Evolutionary conservation across 1,284 basidiomycete genomes (phyloP).

Genomic region (Coniferiporia sulphurascens): DNA sequence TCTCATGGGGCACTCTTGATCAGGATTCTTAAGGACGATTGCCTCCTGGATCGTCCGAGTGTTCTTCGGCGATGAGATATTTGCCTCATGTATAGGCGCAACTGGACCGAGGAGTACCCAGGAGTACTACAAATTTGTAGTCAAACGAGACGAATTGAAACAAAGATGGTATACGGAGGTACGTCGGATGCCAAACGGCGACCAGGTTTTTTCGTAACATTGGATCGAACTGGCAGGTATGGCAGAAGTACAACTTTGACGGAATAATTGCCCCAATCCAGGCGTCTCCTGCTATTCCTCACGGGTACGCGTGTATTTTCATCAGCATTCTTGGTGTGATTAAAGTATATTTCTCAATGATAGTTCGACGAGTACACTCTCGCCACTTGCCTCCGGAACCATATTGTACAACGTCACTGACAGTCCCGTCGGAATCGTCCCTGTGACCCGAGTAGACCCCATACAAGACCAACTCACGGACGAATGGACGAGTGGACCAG

Average conservation of each 20-base stretch:
- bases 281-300: slow-evolving; percentile 66
- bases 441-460: slow-evolving; percentile 75
- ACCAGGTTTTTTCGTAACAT: not conserved
- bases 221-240: slow-evolving; percentile 47
- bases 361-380: slow-evolving; percentile 50
- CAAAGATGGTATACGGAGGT: slow-evolving; percentile 56
- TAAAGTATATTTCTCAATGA: not conserved
- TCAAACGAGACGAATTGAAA: slow-evolving; percentile 47
- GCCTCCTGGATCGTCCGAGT: slow-evolving; percentile 44
- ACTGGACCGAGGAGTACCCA: slow-evolving; percentile 48
- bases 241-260: slow-evolving; percentile 67
- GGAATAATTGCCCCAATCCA: slow-evolving; percentile 74
- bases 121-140: slow-evolving; percentile 49
- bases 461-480: slow-evolving; percentile 53
- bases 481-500: slow-evolving; percentile 47
- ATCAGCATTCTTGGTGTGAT: not conserved
- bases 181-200: slow-evolving; percentile 17
- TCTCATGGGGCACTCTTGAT: not conserved
- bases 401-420: slow-evolving; percentile 74
- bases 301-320: slow-evolving; percentile 44
- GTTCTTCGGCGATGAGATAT: slow-evolving; percentile 51
- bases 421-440: slow-evolving; percentile 70
- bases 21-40: slow-evolving; percentile 49
- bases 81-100: slow-evolving; percentile 42
- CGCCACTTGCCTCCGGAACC: slow-evolving; percentile 47